Evolutionary conservation across 345 rosid species (phyloP), one percentile per base, ranked within the genome.

Genomic region (Viola odorata): DNA sequence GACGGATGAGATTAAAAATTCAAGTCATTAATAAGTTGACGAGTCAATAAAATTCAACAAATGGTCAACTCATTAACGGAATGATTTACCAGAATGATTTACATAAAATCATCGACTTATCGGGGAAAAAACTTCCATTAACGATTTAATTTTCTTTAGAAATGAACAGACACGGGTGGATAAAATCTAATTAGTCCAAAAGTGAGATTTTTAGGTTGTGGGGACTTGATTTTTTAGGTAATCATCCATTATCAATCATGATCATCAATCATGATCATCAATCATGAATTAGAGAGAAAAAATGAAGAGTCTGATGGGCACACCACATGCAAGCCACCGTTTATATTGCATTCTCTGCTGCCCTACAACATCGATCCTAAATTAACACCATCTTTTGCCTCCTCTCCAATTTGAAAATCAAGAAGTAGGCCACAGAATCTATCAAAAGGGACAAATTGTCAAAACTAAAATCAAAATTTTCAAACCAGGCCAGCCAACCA

Each of bases 311-410:
- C 41, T 16, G 23, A 59, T 4, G 17, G 37, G 52, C 63, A 74
- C 77, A 69, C 32, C 71, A 74, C 78, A 69, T 69, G 71, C 69
- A 62, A 52, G 37, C 73, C 75, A 63, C 60, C 61, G 38, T 13
- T 5, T 11, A n/a, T 56, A 44, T 36, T 13, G 49, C 60, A 53
- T 69, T 63, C 65, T 64, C 64, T 58, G 50, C 14, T 50, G 0
- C 32, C 5, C 15, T n/a, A 14, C 7, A 54, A 55, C 7, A 55
- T 8, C 10, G 4, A 13, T 8, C 1, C 5, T 55, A 40, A 14
- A 55, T 3, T 13, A 17, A 42, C 7, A 42, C 45, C 45, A 6
- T 3, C 7, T 45, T 15, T 16, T 37, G 45, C 45, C 52, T 37
- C 72, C 40, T 3, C 55, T 23, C 54, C 6, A 60, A 42, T 23